These are phyloP conservation scores for Neostapfia colusana DNA, from an alignment of 176 grass and related monocot species.

Conservation along the genomic window DNA sequence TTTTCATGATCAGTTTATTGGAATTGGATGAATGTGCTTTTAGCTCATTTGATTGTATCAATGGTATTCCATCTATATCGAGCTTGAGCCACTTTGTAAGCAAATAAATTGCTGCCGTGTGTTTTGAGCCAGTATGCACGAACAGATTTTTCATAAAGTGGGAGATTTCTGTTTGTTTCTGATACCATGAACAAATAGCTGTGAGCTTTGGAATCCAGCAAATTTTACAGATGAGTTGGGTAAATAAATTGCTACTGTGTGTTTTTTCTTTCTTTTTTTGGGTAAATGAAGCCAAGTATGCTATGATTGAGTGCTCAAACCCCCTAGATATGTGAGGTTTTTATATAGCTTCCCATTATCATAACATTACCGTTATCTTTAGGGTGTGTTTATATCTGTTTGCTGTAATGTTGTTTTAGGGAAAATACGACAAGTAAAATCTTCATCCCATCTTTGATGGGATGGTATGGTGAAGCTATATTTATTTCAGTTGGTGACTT, in stretches of 20 bases:
- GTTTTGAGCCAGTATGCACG: background rate
- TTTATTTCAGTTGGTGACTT: background rate
- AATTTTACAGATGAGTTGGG: constrained; percentile 7
- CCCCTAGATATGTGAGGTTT: background rate
- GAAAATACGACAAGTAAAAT: background rate
- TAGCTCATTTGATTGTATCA: constrained; percentile 24
- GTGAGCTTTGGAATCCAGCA: background rate
- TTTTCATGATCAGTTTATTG: background rate
- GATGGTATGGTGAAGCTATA: background rate
- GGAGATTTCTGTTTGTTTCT: background rate
- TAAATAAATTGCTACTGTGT: too few relatives aligned
- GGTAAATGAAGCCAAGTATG: background rate
- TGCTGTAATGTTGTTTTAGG: constrained; percentile 1
- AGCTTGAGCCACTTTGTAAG: constrained; percentile 9
- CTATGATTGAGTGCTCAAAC: constrained; percentile 5
- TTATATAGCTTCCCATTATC: background rate
- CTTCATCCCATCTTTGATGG: background rate
- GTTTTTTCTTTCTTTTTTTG: too few relatives aligned
- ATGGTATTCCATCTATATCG: background rate
- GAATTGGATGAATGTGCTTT: constrained; percentile 20
- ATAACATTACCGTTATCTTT: background rate
- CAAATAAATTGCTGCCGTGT: background rate
- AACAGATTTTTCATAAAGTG: background rate
- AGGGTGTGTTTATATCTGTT: background rate
- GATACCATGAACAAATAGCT: background rate